These are phyloP conservation scores for Elsinoe ampelina DNA, from an alignment of 2,329 filamentous ascomycete genomes.

Conservation along the genomic window DNA sequence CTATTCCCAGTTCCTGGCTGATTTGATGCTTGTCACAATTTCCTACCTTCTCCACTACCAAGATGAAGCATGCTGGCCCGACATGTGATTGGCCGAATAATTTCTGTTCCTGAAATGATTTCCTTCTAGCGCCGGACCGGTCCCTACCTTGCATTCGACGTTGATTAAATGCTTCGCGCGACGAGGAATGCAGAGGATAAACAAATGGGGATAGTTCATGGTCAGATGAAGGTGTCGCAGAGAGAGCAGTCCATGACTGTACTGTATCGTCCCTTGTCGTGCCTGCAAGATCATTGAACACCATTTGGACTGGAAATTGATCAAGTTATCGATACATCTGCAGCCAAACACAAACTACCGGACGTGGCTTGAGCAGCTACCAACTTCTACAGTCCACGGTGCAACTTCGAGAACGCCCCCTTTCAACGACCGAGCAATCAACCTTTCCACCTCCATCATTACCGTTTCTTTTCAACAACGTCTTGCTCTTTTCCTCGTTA, in stretches of 20 bases:
- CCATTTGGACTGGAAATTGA: neutral
- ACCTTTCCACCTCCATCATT: conserved; percentile 12
- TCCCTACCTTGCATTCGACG: neutral
- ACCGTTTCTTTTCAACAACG: conserved; percentile 7
- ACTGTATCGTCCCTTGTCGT: too few relatives aligned
- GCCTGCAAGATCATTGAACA: neutral
- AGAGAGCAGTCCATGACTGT: too few relatives aligned
- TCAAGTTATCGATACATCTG: conserved; percentile 2
- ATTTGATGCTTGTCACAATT: conserved; percentile 1
- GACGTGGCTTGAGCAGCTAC: conserved; percentile 9
- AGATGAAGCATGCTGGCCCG: neutral
- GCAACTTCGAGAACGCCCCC: conserved; percentile 7
- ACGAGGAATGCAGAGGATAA: neutral
- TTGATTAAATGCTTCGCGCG: neutral
- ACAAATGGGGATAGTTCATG: neutral
- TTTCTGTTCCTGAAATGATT: conserved; percentile 5
- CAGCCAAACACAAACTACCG: conserved; percentile 8
- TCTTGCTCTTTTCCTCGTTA: neutral
- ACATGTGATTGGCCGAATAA: neutral
- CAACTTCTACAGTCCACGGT: neutral
- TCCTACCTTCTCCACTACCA: conserved; percentile 1
- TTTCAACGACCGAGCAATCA: neutral
- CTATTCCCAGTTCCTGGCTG: neutral
- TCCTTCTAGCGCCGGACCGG: conserved; percentile 3
- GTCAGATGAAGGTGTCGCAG: too few relatives aligned